Evolutionary conservation across 2,329 filamentous ascomycete species (phyloP), one percentile per base, ranked within the genome.

Genomic region (Chrysoporthe cubensis): DNA sequence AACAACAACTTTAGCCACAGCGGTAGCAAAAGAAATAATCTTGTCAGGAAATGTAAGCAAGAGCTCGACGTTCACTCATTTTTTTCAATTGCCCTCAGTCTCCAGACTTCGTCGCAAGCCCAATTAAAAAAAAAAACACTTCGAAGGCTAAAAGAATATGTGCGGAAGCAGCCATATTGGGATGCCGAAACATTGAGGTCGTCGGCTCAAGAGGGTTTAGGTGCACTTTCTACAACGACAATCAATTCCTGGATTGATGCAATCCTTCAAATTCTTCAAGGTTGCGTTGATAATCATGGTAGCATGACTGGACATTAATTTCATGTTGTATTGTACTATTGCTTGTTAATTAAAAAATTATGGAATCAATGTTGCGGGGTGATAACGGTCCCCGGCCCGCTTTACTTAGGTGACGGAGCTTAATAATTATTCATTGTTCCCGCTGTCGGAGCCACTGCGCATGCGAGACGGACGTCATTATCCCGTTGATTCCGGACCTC

Each of bases 41-140:
- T 52, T n/a, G 48, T 52, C 8, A 14, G 18, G 13, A 52, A n/a
- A 18, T 52, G 48, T 2, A 52, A 52, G 48, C 8, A 52, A 18
- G 18, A n/a, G 8, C 13, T 18, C n/a, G 7, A 18, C 48, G 18
- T 52, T 26, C 26, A 26, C 14, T 52, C 8, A 52, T 13, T 18
- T 8, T 52, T 52, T 52, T 52, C 48, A 52, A 52, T 26, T 52
- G 48, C 18, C 48, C 48, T 26, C 48, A 52, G n/a, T 52, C 48
- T 8, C 48, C 48, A 52, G 48, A 52, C 18, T 18, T 52, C 48
- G 18, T 52, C 48, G 48, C 48, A 52, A 52, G 48, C 48, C 48
- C 14, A 4, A 52, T 52, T n/a, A 26, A 26, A 26, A 26, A 26
- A 26, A 26, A 52, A 21, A 18, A 18, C 48, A 9, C n/a, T 52